Conservation (phyloP, 768 basidiomycete species). For the Russula virescens region DNA sequence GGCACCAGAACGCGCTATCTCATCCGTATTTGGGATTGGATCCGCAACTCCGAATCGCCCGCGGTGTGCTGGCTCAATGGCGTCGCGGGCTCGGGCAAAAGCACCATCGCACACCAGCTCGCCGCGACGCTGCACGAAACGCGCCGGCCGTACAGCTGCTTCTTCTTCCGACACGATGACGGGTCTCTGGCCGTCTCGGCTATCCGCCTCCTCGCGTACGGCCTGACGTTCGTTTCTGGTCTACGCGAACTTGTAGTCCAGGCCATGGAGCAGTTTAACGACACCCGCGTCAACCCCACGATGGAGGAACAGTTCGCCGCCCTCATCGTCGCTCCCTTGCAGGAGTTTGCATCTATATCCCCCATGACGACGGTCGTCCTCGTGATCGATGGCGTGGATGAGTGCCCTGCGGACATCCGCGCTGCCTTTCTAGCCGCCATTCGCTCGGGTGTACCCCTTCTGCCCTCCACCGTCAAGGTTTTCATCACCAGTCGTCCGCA, state of each 20-base stretch:
- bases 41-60: slow-evolving; percentile 10
- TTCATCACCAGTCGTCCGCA: slow-evolving; percentile 23
- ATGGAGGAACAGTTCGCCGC: slow-evolving; percentile 23
- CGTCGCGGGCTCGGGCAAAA: slow-evolving; percentile 25
- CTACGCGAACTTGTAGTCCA: slow-evolving; percentile 11
- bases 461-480: slow-evolving; percentile 19
- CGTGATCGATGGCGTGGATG: slow-evolving; percentile 24
- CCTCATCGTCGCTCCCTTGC: slow-evolving; percentile 15
- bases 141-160: slow-evolving; percentile 21
- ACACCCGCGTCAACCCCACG: slow-evolving; percentile 3
- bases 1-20: slow-evolving; percentile 22
- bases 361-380: slow-evolving; percentile 15
- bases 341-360: slow-evolving; percentile 10
- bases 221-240: slow-evolving; percentile 15
- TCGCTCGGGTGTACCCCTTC: not conserved
- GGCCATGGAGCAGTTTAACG: slow-evolving; percentile 9
- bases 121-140: slow-evolving; percentile 14
- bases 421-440: slow-evolving; percentile 11
- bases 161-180: slow-evolving; percentile 23
- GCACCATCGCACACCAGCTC: slow-evolving; percentile 22
- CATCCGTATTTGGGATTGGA: slow-evolving; percentile 16
- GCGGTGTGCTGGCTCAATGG: slow-evolving; percentile 21
- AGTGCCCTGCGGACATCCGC: slow-evolving; percentile 16
- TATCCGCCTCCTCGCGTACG: slow-evolving; percentile 21
- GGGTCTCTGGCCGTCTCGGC: slow-evolving; percentile 16